Conservation (phyloP, 352 stramenopile genomes). For the Achlya hypogyna region DNA sequence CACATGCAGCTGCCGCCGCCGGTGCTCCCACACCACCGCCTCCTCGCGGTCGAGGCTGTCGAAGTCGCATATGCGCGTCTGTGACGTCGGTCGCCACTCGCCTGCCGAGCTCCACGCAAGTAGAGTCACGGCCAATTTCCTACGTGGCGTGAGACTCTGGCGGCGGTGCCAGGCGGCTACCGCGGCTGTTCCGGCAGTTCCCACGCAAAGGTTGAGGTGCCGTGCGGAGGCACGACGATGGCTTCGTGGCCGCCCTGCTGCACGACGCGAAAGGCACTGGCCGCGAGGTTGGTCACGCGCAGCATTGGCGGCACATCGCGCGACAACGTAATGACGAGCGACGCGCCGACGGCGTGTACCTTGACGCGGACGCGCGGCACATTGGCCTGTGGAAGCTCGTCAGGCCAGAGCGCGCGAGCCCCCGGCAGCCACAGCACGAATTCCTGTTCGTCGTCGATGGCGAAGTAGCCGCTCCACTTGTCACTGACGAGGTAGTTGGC, state of each 20-base stretch:
- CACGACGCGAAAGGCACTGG: constrained; percentile 56
- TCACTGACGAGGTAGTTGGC: constrained; percentile 34
- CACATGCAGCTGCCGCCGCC: constrained; percentile 36
- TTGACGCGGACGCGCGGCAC: constrained; percentile 68
- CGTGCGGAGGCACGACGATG: constrained; percentile 50
- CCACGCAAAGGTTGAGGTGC: constrained; percentile 78
- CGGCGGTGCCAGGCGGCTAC: constrained; percentile 26
- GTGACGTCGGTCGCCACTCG: not conserved
- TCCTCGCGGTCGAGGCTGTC: constrained; percentile 71
- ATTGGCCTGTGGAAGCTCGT: constrained; percentile 16
- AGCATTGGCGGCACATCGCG: constrained; percentile 78
- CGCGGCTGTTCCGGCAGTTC: constrained; percentile 58
- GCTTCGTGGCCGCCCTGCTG: constrained; percentile 56
- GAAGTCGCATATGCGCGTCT: constrained; percentile 70
- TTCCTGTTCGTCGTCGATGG: constrained; percentile 76
- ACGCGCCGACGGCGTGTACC: constrained; percentile 66
- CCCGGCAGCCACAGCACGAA: constrained; percentile 72
- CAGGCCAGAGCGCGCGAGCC: constrained; percentile 25
- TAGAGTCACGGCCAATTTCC: constrained; percentile 49
- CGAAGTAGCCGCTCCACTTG: constrained; percentile 76
- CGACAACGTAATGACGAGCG: constrained; percentile 70
- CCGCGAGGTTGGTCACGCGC: constrained; percentile 77
- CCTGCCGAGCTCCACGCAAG: not conserved
- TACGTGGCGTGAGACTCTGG: not conserved
- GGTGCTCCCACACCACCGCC: constrained; percentile 63